Evolutionary conservation across 805 yeast species (phyloP), one percentile per base, ranked within the genome.

Genomic region (Saccharomyces eubayanus): DNA sequence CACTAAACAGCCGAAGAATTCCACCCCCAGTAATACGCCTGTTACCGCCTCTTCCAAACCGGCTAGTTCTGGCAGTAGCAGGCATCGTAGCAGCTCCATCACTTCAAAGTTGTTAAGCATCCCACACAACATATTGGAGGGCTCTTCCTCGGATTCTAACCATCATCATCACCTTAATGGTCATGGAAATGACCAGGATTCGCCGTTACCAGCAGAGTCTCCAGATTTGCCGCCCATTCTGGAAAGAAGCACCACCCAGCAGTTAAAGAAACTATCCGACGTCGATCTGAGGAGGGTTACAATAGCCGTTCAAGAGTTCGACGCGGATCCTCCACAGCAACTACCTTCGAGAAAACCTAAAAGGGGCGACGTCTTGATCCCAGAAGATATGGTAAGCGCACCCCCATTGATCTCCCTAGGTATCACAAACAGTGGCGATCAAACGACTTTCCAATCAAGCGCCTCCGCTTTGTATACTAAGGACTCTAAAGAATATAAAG

Each of bases 301-400:
- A 0, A 91, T 91, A 69, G 89, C 94, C 0, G 76, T 89, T 4
- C 87, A 87, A 50, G 81, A 84, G 51, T 79, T 89, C 56, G 77
- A 76, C 0, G 76, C 75, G 57, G 97, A 91, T 68, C 97, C 97
- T 1, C 96, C 96, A 1, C 97, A 91, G 64, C 96, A 90, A 66
- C 87, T 91, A 56, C 97, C 97, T 1, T 86, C 96, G 1, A 74
- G 96, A 63, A 78, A 77, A 55, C 97, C 97, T 6, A 76, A 84
- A 59, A 77, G 78, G 60, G 97, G 97, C 6, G 85, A 89, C 63
- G 90, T 85, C 24, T 75, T 79, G 10, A 76, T 80, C 16, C 89
- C 91, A 0, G 88, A 85, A 47, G 92, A 87, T 63, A 61, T 85
- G 56, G 55, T 73, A 30, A 67, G 74, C 20, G 83, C 85, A 0